phyloP scores from a whole-genome alignment of 805 yeast genomes.

The Metschnikowia lochheadii region DNA sequence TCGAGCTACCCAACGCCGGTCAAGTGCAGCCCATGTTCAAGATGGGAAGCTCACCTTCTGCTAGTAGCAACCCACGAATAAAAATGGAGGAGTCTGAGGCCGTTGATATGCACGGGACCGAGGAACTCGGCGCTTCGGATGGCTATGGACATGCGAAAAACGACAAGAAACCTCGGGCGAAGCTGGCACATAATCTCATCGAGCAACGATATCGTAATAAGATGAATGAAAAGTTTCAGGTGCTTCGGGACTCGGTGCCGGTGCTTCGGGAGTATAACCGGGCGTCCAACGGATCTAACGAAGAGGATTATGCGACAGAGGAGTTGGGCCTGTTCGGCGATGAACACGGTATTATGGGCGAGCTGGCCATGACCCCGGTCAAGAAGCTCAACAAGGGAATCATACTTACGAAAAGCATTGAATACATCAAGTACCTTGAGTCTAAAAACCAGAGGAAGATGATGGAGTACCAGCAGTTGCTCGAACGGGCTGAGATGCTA shows the following conservation, averaged over 20 bases:
- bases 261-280: constrained; percentile 30
- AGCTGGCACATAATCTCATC: constrained; percentile 39
- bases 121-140: background rate
- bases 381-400: constrained; percentile 74
- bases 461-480: constrained; percentile 50
- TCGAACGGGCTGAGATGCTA: constrained; percentile 32
- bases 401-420: constrained; percentile 72
- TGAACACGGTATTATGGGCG: constrained; percentile 30
- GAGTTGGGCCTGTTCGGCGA: constrained; percentile 5
- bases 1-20: background rate
- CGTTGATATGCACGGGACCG: background rate
- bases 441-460: constrained; percentile 48
- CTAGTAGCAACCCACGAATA: background rate
- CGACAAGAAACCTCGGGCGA: constrained; percentile 20
- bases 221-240: constrained; percentile 39
- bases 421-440: constrained; percentile 72
- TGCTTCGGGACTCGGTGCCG: constrained; percentile 37
- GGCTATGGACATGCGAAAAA: background rate
- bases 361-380: constrained; percentile 64
- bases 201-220: constrained; percentile 43
- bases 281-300: background rate
- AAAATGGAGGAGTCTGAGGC: background rate
- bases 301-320: constrained; percentile 9
- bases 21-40: background rate
- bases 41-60: background rate